Base-by-base conservation (phyloP, 176 grass and related monocot species). In the Musa itinerans region DNA sequence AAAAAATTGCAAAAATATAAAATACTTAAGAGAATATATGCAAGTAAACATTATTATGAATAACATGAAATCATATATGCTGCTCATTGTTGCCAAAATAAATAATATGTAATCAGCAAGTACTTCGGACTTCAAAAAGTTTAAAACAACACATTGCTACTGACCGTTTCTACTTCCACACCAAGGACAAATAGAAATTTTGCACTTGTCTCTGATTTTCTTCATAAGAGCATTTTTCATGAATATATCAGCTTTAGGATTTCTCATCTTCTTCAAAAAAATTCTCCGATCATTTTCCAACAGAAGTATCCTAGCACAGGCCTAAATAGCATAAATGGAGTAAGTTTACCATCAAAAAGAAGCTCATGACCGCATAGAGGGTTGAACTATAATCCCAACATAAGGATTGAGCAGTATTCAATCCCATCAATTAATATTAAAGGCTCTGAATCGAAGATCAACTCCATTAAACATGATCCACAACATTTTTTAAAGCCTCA, bases 171-270 rank as follows among this genome's bases (percentile, higher is more conserved):
- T 79, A 79, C 76, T 87, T 68, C 86, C 86, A 81, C 93, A 97
- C 56, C 88, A 84, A 11, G 90, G 90, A 73, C 93, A 97, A 61
- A 87, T 75, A 69, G 74, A 82, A 69, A 71, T n/a, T 83, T 97
- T 97, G 88, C 93, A 97, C 83, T 85, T 97, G 56, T 93, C 90
- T 83, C 94, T 90, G 68, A 97, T 83, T 87, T 77, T 97, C 74
- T 83, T 97, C 83, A 97, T 82, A 53, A 82, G 87, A 80, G 76
- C 54, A 63, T 76, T 85, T 82, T 91, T 97, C 50, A 74, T 78
- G 66, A 82, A 22, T 0, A 75, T 58, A 17, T 97, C 90, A 77
- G 81, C 65, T 88, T 68, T 93, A 66, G 94, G 84, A 82, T 81
- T 85, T 69, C 94, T 90, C 88, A 97, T 97, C 72, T 93, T 93